Percentiles rank a stretch among this genome's conserved stretches.
Evolutionary conservation across 2,329 filamentous ascomycete species (phyloP).

Genomic region (Pseudogymnoascus destructans): DNA sequence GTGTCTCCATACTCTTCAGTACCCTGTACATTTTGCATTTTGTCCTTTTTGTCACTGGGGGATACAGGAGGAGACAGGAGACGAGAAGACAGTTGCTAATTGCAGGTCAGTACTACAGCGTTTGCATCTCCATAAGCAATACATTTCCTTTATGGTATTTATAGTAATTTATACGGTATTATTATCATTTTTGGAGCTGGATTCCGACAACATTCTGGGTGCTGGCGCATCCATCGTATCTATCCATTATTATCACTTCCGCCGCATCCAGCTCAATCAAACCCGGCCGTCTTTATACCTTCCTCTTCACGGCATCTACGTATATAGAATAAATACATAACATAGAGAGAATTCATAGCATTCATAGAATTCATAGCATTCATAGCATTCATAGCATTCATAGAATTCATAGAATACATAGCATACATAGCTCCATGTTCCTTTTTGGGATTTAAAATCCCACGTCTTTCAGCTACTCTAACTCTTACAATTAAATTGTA

Average conservation of each 20-base stretch:
- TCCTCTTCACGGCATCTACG: background rate
- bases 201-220: constrained; percentile 1
- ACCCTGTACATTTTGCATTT: background rate
- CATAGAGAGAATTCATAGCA: background rate
- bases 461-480: background rate
- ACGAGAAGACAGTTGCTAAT: background rate
- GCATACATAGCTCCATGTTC: background rate
- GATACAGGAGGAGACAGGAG: background rate
- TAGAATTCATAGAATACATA: background rate
- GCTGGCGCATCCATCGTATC: background rate
- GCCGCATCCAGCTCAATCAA: background rate
- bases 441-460: background rate
- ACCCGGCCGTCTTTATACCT: background rate
- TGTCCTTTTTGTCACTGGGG: background rate
- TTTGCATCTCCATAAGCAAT: background rate
- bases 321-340: background rate
- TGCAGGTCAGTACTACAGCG: background rate
- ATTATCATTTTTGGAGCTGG: background rate
- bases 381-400: background rate
- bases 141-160: background rate
- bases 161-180: background rate
- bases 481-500: constrained; percentile 7
- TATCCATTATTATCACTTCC: constrained; percentile 6
- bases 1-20: background rate
- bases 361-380: background rate